These are phyloP conservation scores for Cicer pinnatifidum DNA, from an alignment of 306 rosid genomes.

Conservation along the genomic window DNA sequence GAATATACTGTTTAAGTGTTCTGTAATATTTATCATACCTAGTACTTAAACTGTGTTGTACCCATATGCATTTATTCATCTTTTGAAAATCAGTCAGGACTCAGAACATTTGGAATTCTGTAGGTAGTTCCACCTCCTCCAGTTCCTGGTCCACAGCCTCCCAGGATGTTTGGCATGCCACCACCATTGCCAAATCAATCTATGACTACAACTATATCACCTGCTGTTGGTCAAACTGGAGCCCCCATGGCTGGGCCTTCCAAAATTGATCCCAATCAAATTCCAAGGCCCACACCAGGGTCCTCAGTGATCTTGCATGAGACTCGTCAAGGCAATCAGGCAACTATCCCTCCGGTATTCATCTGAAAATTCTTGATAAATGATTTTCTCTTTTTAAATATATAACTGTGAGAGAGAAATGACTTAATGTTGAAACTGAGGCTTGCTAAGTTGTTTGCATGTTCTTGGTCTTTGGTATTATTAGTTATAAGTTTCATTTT, in stretches of 20 bases:
- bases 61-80: conserved; percentile 33
- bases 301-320: conserved; percentile 77
- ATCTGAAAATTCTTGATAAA: conserved; percentile 35
- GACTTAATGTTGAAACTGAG: not conserved
- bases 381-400: not conserved
- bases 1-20: conserved; percentile 10
- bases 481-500: conserved; percentile 31
- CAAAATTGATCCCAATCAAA: conserved; percentile 95
- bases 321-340: conserved; percentile 93
- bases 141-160: conserved; percentile 71
- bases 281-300: conserved; percentile 90
- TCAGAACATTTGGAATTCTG: conserved; percentile 46
- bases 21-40: conserved; percentile 5
- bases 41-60: conserved; percentile 13
- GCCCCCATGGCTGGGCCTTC: conserved; percentile 85
- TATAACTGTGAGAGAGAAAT: conserved; percentile 16
- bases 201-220: conserved; percentile 81
- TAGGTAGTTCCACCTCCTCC: conserved; percentile 71
- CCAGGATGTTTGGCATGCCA: conserved; percentile 94
- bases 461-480: conserved; percentile 41
- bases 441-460: conserved; percentile 37
- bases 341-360: conserved; percentile 92
- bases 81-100: conserved; percentile 32
- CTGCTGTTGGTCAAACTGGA: conserved; percentile 86
- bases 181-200: conserved; percentile 88